Evolutionary conservation across 2,329 filamentous ascomycete genomes (phyloP), one percentile per base, ranked within the genome.

Genomic region (Penicillium sp.): DNA sequence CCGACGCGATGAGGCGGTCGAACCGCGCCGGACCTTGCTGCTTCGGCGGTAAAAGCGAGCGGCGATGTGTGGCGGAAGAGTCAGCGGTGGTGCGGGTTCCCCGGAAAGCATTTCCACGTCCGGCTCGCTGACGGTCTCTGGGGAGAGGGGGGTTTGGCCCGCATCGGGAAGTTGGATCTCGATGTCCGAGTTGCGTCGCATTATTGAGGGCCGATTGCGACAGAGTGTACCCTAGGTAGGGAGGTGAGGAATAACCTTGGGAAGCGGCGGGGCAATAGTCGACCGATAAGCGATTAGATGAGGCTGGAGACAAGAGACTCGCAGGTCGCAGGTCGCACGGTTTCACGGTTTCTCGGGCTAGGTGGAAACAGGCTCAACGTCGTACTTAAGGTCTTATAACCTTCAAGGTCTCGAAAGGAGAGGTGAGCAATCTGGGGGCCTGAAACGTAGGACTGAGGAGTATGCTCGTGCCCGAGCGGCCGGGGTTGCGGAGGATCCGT

Each of bases 1-100:
- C 54, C 84, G 80, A 56, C 84, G 82, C 37, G 84, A 87, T 7
- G 84, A 86, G 40, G 81, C 75, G 10, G 81, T 80, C 9, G 84
- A 86, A 23, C 84, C 83, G 67, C 83, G 84, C 47, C 81, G 78
- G 46, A 77, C 80, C 51, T 75, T 76, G 63, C 72, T 79, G 41
- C 78, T 73, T 52, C 80, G 72, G 27, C 72, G 78, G 66, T 83
- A 83, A 71, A 87, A 84, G 62, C 84, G 84, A 54, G 84, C 84
- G 59, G 83, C 82, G 60, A 87, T 80, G 58, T 83, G 82, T 46
- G 84, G 75, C 12, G 84, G 84, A 27, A 84, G 80, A 43, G 77
- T 74, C 54, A 79, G 74, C 50, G 75, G 65, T 52, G 70, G 68
- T 23, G 63, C 44, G 15, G 65, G 60, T 30, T 72, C 68, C 36